These are phyloP conservation scores for Naganishia onofrii DNA, from an alignment of 768 basidiomycete genomes.

Conservation along the genomic window DNA sequence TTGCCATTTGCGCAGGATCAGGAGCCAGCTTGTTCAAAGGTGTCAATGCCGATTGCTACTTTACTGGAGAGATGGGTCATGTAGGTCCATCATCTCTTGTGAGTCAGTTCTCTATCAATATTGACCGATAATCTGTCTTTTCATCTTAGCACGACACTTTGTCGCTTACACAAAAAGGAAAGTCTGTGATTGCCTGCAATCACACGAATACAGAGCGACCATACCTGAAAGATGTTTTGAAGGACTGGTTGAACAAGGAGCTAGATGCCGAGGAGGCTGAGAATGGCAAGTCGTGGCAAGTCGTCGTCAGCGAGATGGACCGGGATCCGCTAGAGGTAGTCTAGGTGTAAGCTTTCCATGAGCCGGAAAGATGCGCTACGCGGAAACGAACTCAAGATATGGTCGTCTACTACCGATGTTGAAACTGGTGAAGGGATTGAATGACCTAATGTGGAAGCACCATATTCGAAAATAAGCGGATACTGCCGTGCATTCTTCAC, in stretches of 20 bases:
- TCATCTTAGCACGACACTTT: slow-evolving; percentile 74
- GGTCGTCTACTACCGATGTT: no score
- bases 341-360: neutral
- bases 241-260: slow-evolving; percentile 62
- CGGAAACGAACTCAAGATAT: no score
- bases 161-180: slow-evolving; percentile 70
- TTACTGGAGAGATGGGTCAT: slow-evolving; percentile 91
- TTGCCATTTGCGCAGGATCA: slow-evolving; percentile 89
- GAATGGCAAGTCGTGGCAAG: slow-evolving; percentile 54
- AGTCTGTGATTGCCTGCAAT: slow-evolving; percentile 77
- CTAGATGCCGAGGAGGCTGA: slow-evolving; percentile 52
- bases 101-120: neutral
- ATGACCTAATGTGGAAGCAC: no score
- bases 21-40: slow-evolving; percentile 74
- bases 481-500: no score
- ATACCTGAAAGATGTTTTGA: slow-evolving; percentile 70
- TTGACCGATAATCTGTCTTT: neutral
- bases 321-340: slow-evolving; percentile 67
- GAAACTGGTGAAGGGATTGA: no score
- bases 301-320: slow-evolving; percentile 72
- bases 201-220: slow-evolving; percentile 95
- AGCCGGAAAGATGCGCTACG: neutral
- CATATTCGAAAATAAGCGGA: no score
- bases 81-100: slow-evolving; percentile 54
- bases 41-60: slow-evolving; percentile 75